Evolutionary conservation across 768 basidiomycete genomes (phyloP).

Genomic region (Chlorophyllum brunneum): DNA sequence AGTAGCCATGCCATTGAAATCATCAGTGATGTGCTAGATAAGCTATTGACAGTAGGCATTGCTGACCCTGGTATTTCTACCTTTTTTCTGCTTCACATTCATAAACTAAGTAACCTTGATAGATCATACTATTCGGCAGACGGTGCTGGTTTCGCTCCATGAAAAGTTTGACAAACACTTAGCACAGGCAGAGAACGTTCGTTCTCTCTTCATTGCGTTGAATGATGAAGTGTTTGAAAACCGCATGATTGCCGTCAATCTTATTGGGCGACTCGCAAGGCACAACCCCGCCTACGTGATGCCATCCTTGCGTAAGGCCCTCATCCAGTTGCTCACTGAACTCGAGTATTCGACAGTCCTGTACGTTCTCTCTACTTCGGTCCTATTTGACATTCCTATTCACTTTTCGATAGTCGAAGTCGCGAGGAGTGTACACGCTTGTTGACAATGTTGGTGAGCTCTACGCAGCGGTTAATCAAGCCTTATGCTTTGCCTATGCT

Average conservation of each 20-base stretch:
- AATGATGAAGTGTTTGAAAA: slow-evolving; percentile 97
- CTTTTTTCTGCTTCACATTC: slow-evolving; percentile 6
- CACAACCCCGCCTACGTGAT: slow-evolving; percentile 99
- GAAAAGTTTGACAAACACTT: slow-evolving; percentile 96
- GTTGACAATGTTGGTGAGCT: slow-evolving; percentile 83
- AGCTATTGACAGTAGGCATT: slow-evolving; percentile 90
- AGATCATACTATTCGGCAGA: slow-evolving; percentile 82
- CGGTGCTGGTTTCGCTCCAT: slow-evolving; percentile 83
- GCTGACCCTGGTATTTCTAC: slow-evolving; percentile 80
- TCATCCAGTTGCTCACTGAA: slow-evolving; percentile 95
- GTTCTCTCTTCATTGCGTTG: slow-evolving; percentile 92
- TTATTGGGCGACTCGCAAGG: slow-evolving; percentile 90
- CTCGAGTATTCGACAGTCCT: slow-evolving; percentile 89
- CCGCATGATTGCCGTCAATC: slow-evolving; percentile 80
- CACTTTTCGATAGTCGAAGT: slow-evolving; percentile 52
- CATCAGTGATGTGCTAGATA: slow-evolving; percentile 97
- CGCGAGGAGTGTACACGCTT: slow-evolving; percentile 92
- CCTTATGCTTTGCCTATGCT: slow-evolving; percentile 95
- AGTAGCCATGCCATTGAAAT: slow-evolving; percentile 96
- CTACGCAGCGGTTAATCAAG: slow-evolving; percentile 91
- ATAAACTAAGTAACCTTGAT: slow-evolving; percentile 8
- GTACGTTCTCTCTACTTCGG: slow-evolving; percentile 29
- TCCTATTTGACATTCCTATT: neutral
- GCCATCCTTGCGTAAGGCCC: slow-evolving; percentile 91
- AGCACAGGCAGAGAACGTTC: slow-evolving; percentile 97